Evolutionary conservation across 129 eudicot species (phyloP).

Genomic region (Kitagawia praeruptora): DNA sequence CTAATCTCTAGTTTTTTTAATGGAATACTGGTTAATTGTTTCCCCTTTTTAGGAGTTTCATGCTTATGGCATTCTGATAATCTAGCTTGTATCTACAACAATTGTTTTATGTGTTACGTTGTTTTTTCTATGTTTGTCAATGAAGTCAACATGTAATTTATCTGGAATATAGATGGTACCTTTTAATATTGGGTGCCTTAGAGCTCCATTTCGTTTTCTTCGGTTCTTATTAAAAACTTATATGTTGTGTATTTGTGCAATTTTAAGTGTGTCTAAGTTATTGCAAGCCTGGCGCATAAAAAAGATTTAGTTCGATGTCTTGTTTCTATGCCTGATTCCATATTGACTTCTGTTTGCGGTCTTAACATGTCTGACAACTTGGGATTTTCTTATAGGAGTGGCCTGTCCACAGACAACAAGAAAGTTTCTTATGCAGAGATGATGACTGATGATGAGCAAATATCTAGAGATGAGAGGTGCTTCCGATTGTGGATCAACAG

Average conservation of each 20-base stretch:
- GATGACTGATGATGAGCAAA: constrained; percentile 90
- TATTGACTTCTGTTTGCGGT: not conserved
- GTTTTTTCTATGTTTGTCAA: not conserved
- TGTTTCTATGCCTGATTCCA: not conserved
- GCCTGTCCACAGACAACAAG: constrained; percentile 75
- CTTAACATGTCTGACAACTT: constrained; percentile 3
- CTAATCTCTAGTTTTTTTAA: not conserved
- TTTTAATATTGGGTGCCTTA: not conserved
- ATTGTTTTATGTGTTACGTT: not conserved
- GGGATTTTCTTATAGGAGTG: constrained; percentile 44
- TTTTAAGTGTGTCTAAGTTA: too few relatives aligned
- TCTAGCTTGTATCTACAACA: not conserved
- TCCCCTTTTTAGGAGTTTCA: not conserved
- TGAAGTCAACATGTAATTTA: not conserved
- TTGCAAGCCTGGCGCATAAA: not conserved
- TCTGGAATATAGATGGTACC: not conserved
- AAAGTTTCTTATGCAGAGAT: constrained; percentile 90
- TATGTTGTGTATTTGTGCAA: not conserved
- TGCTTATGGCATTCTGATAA: not conserved
- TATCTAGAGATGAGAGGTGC: constrained; percentile 94
- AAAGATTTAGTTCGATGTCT: not conserved
- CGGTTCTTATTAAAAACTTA: not conserved
- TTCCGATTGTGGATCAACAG: constrained; percentile 93
- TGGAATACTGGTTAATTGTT: not conserved
- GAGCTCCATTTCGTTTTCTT: not conserved